phyloP scores from a whole-genome alignment of 805 yeast species.

The Pichia membranifaciens region DNA sequence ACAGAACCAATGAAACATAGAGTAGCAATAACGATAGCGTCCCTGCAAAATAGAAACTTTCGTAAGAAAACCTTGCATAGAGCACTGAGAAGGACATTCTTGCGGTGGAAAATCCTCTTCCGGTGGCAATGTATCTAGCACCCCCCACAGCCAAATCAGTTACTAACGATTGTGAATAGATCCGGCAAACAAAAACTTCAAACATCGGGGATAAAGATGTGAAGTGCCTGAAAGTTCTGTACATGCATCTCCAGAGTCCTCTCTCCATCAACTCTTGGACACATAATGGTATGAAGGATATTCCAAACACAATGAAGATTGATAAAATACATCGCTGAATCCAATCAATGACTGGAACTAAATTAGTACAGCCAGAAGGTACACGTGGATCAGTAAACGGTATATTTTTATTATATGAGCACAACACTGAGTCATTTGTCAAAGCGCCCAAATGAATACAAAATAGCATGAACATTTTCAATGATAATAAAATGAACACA shows the following conservation, averaged over 20 bases:
- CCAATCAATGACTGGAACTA: conserved; percentile 71
- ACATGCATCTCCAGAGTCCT: conserved; percentile 64
- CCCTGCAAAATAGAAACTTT: conserved; percentile 61
- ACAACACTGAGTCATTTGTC: conserved; percentile 54
- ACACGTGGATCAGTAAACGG: conserved; percentile 57
- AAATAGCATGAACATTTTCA: conserved; percentile 55
- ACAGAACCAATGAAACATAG: conserved; percentile 54
- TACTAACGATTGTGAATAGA: conserved; percentile 64
- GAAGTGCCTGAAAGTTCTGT: conserved; percentile 60
- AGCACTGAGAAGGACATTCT: conserved; percentile 61
- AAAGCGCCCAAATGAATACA: conserved; percentile 58
- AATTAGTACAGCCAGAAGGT: conserved; percentile 68
- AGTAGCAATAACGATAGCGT: conserved; percentile 45
- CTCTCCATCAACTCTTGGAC: conserved; percentile 74
- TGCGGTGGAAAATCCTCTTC: conserved; percentile 75
- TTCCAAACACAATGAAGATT: conserved; percentile 66
- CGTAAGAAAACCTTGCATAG: conserved; percentile 64
- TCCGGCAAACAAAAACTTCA: conserved; percentile 73
- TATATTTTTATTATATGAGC: conserved; percentile 51
- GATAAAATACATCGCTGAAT: conserved; percentile 66
- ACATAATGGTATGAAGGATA: conserved; percentile 68
- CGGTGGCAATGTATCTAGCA: conserved; percentile 77
- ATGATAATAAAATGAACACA: conserved; percentile 63
- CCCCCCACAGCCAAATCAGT: conserved; percentile 73
- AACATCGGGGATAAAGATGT: conserved; percentile 69